Percentiles rank a stretch among this genome's conserved stretches.
These are phyloP conservation scores for Blastocystis hominis DNA, from an alignment of 352 stramenopile genomes.

Conservation along the genomic window DNA sequence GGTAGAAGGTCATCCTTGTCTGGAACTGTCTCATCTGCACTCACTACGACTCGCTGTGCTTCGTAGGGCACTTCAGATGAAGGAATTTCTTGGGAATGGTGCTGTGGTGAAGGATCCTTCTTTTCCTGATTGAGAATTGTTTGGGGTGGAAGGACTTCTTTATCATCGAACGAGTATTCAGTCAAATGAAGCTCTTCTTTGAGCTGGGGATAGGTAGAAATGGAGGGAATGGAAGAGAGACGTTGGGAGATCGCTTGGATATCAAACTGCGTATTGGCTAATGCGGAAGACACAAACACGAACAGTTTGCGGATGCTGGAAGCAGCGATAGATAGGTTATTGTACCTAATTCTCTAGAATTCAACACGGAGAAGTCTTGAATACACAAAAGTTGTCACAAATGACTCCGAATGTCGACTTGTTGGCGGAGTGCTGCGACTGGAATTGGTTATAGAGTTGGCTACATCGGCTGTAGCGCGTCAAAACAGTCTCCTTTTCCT, in stretches of 20 bases:
- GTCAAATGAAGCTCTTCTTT: background rate
- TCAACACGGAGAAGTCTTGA: background rate
- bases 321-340: slow-evolving; percentile 21
- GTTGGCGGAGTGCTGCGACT: background rate
- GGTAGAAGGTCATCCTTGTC: background rate
- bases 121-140: background rate
- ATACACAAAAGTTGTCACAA: slow-evolving; percentile 37
- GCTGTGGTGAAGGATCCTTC: background rate
- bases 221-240: background rate
- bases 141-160: background rate
- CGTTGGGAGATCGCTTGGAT: background rate
- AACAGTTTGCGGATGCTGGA: slow-evolving; percentile 24
- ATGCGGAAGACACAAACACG: slow-evolving; percentile 17
- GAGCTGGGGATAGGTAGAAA: background rate
- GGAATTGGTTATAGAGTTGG: background rate
- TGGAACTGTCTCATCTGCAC: background rate
- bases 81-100: background rate
- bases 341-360: slow-evolving; percentile 14
- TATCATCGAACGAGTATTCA: background rate
- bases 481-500: background rate
- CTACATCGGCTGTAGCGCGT: background rate
- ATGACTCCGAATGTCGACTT: background rate
- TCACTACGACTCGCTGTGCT: background rate
- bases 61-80: background rate
- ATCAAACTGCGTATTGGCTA: slow-evolving; percentile 45